Percentiles rank a stretch among this genome's conserved stretches.
phyloP scores from a whole-genome alignment of 78 protist genomes.

The Trichosphaerium sp. region DNA sequence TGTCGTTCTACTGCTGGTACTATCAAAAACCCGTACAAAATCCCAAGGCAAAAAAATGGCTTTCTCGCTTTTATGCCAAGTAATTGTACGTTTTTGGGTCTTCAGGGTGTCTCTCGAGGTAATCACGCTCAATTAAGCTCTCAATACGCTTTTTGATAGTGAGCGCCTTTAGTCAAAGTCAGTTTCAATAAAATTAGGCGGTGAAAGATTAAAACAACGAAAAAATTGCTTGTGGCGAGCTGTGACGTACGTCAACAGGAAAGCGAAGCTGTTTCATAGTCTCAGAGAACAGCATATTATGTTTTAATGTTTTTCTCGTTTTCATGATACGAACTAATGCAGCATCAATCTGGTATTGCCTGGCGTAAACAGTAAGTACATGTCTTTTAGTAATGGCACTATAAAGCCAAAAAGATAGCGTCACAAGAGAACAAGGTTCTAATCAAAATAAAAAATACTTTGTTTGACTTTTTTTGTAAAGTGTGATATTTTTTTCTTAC shows the following conservation, averaged over 20 bases:
- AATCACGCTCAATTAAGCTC: slow-evolving; percentile 87
- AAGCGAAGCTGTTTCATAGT: slow-evolving; percentile 68
- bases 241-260: slow-evolving; percentile 40
- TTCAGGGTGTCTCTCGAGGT: slow-evolving; percentile 72
- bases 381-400: neutral
- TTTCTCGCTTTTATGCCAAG: slow-evolving; percentile 50
- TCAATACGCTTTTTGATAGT: slow-evolving; percentile 91
- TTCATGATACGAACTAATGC: slow-evolving; percentile 94
- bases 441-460: too few species aligned
- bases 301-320: slow-evolving; percentile 68
- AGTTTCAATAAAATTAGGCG: neutral
- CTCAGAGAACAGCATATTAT: slow-evolving; percentile 63
- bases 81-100: slow-evolving; percentile 66
- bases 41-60: neutral
- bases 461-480: too few species aligned
- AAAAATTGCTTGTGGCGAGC: neutral
- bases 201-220: neutral
- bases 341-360: slow-evolving; percentile 73
- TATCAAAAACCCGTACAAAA: too few species aligned
- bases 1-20: too few species aligned
- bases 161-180: neutral
- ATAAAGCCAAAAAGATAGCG: neutral
- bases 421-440: neutral
- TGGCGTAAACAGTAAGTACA: neutral
- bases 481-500: too few species aligned